Base-by-base conservation (phyloP, 768 basidiomycete genomes). In the Auricularia auricula-judae region DNA sequence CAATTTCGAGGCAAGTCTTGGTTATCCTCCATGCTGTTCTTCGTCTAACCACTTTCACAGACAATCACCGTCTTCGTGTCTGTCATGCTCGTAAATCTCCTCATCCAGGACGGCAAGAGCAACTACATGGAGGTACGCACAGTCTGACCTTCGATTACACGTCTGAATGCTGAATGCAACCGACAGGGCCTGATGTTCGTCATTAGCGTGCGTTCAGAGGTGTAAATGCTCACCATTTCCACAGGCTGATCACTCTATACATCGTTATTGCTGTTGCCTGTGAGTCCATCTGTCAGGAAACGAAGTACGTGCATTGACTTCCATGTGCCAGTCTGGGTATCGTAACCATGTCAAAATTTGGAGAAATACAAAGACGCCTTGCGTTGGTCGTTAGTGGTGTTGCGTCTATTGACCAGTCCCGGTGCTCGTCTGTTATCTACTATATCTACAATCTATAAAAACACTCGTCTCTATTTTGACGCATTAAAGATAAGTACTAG, bases 21-120 rank as follows among this genome's bases (percentile, higher is more conserved):
- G 29, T 29, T 29, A 29, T 29, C 29, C 29, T 29, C 29, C 29
- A 16, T 35, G 21, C 63, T 47, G 39, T 44, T 43, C 53, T 56
- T 14, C 29, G 12, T 10, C 56, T 8, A 10, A 5, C 14, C 8
- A 8, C 11, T 7, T 29, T 59, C 51, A 3, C 71, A 89, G 85
- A 97, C 94, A 4, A 84, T 94, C 66, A 76, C 84, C 35, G 80
- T 96, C 65, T 95, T 95, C 73, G 88, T 90, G 14, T 91, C 93
- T 2, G 91, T 96, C 33, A 74, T 96, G 63, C 84, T 97, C 35
- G 91, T 92, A 66, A 93, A 93, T 75, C 84, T 92, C 5, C 80
- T 95, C 10, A 82, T 92, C 66, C 73, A 74, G 65, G 70, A 64
- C 63, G 70, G 59, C 47, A 42, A 61, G 34, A 59, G 56, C 56